A percentile compares a stretch with the other conserved stretches of the same genome.
Conservation (phyloP, 2,329 filamentous ascomycete species). For the Cadophora sp. region DNA sequence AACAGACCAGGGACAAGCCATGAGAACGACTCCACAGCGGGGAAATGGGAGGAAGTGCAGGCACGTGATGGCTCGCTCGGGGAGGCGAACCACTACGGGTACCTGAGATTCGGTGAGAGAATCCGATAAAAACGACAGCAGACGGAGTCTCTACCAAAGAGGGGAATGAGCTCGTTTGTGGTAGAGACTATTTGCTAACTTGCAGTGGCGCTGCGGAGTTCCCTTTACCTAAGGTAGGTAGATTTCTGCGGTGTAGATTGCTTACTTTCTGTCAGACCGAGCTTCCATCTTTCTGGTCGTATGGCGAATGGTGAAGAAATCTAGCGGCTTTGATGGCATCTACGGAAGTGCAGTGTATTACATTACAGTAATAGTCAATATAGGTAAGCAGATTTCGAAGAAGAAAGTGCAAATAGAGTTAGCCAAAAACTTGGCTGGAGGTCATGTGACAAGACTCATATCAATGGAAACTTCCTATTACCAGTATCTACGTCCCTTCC, state of each 20-base stretch:
- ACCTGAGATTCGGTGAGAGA: background rate
- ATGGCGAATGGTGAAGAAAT: no score
- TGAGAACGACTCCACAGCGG: background rate
- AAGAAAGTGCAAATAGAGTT: no score
- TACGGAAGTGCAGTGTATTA: no score
- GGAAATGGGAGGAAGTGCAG: background rate
- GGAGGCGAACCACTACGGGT: background rate
- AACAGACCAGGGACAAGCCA: background rate
- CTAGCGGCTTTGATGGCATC: no score
- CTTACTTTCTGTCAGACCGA: slow-evolving; percentile 11
- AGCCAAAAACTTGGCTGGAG: no score
- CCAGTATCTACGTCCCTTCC: no score
- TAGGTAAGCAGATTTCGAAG: no score
- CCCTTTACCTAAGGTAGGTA: no score
- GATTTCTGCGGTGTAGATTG: background rate
- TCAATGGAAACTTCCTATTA: no score
- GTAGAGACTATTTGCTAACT: background rate
- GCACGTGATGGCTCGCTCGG: background rate
- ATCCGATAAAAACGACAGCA: background rate
- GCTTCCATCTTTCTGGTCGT: background rate
- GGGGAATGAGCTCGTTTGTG: background rate
- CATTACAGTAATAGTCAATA: no score
- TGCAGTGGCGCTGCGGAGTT: slow-evolving; percentile 4
- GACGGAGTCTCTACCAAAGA: background rate
- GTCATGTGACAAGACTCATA: no score